Evolutionary conservation across 208 protist species (phyloP).

Genomic region (Acanthamoeba healyi): DNA sequence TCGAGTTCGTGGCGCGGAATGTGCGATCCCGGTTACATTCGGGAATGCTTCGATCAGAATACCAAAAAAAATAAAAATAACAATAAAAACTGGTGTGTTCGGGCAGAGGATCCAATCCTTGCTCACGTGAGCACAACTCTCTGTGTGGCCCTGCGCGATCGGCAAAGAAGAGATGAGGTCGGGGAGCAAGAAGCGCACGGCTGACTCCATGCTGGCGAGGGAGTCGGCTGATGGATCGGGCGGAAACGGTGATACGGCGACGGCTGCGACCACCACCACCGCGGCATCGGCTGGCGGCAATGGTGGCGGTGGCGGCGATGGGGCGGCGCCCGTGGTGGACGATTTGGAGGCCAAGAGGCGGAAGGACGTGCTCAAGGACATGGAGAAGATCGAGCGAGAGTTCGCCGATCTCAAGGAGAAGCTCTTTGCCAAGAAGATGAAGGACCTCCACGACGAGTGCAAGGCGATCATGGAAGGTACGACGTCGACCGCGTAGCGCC

Average conservation of each 20-base stretch:
- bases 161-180: background rate
- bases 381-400: slow-evolving; percentile 83
- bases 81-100: too few relatives aligned
- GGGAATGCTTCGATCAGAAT: too few relatives aligned
- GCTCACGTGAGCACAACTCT: background rate
- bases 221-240: background rate
- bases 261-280: background rate
- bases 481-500: too few relatives aligned
- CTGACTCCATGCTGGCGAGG: slow-evolving; percentile 47
- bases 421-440: slow-evolving; percentile 83
- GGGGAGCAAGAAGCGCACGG: slow-evolving; percentile 59
- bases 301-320: too few relatives aligned
- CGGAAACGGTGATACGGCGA: background rate
- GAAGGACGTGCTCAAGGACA: slow-evolving; percentile 76
- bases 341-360: slow-evolving; percentile 77
- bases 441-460: slow-evolving; percentile 81
- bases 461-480: slow-evolving; percentile 83
- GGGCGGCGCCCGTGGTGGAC: slow-evolving; percentile 73
- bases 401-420: slow-evolving; percentile 85
- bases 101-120: too few relatives aligned
- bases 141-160: too few relatives aligned
- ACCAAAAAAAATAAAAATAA: too few relatives aligned
- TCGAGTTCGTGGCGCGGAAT: too few relatives aligned
- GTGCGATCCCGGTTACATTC: too few relatives aligned
- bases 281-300: background rate